Evolutionary conservation across 1,139 yeast genomes (phyloP), one percentile per base, ranked within the genome.

Genomic region (Lodderomyces metapsilosis): DNA sequence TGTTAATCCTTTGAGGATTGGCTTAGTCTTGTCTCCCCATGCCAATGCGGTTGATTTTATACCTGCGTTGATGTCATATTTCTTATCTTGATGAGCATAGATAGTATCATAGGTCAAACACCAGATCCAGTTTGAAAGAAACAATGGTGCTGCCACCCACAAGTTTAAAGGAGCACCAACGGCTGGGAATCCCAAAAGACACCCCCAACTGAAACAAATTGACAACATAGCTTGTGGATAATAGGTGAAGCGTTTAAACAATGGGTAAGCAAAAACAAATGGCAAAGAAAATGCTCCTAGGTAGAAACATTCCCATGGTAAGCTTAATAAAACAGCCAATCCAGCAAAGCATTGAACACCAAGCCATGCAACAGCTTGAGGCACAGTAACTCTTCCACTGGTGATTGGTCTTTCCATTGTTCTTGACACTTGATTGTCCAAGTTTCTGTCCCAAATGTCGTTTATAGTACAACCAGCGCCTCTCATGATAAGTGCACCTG

Each of bases 391-490:
- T 46, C 92, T 71, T 0, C 95, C 92, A 35, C 96, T 80, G 0
- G 98, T 94, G 36, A 94, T 74, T 9, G 99, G 99, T 52, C 99
- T 72, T 54, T 82, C 88, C 43, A 82, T 76, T 0, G 98, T 91
- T 51, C 99, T 76, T 8, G 85, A 84, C 2, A 94, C 98, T 58
- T 88, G 78, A 48, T 76, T 74, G 56, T 94, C 99, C 42, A 91
- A 69, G 47, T 91, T 73, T 43, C 91, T 71, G 58, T 94, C 99
- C 58, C 84, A 69, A 41, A 91, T 70, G 61, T 94, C 99, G 57
- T 94, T 94, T 43, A 94, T 84, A 1, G 96, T 91, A 59, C 99
- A 94, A 0, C 98, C 99, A 2, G 97, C 98, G 31, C 98, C 97
- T 62, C 99, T 78, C 96, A 94, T 92, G 12, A 91, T 73, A 32